These are phyloP conservation scores for Picea abies DNA, from an alignment of 83 land plant genomes.

Conservation along the genomic window DNA sequence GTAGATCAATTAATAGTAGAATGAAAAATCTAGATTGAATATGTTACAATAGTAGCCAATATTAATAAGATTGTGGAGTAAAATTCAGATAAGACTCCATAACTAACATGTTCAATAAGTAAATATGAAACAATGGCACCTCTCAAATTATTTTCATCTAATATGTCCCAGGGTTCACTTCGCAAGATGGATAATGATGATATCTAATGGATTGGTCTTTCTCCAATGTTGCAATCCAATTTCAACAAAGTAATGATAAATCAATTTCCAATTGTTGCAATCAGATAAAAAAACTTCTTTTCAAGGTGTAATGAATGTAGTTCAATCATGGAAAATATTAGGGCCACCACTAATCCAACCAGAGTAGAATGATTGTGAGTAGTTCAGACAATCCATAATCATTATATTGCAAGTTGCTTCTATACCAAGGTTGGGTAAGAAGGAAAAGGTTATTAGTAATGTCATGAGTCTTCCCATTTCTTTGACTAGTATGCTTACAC, in stretches of 20 bases:
- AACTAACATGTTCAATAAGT: too few relatives aligned
- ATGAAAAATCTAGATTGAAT: too few relatives aligned
- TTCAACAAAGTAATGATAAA: neutral
- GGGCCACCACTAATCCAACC: neutral
- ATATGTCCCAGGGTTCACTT: too few relatives aligned
- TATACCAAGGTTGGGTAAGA: neutral
- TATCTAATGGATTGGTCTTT: too few relatives aligned
- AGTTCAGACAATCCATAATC: neutral
- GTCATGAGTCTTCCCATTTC: neutral
- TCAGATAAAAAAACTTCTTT: neutral
- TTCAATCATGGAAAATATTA: neutral
- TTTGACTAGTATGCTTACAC: neutral
- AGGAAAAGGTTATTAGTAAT: neutral
- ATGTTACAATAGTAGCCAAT: too few relatives aligned
- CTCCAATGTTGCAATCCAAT: neutral
- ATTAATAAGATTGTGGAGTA: too few relatives aligned
- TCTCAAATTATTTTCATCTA: too few relatives aligned
- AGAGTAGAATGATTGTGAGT: neutral
- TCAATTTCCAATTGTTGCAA: too few relatives aligned
- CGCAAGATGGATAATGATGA: too few relatives aligned
- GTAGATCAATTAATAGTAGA: too few relatives aligned
- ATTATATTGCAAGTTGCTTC: neutral
- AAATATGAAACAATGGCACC: too few relatives aligned
- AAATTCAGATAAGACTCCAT: too few relatives aligned
- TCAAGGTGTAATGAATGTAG: neutral